These are phyloP conservation scores for Alternaria ethzedia DNA, from an alignment of 2,329 filamentous ascomycete species.

Conservation along the genomic window DNA sequence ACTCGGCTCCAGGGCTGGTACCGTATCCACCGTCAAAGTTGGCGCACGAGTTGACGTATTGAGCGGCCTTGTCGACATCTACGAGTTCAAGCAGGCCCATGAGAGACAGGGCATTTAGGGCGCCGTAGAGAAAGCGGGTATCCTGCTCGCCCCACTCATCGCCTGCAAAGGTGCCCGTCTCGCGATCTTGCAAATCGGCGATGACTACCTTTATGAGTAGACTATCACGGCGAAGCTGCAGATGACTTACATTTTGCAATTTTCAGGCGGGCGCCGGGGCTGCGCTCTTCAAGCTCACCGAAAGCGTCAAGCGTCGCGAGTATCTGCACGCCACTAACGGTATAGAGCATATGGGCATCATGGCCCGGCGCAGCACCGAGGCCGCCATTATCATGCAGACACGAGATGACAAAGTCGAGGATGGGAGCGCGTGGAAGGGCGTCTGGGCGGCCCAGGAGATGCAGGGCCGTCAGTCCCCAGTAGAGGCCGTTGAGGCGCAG, in stretches of 20 bases:
- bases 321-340: slow-evolving; percentile 93
- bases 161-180: slow-evolving; percentile 87
- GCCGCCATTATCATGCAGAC: slow-evolving; percentile 84
- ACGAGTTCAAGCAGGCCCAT: slow-evolving; percentile 75
- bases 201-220: slow-evolving; percentile 65
- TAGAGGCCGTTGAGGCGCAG: slow-evolving; percentile 94
- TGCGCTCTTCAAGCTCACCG: slow-evolving; percentile 76
- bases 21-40: slow-evolving; percentile 97
- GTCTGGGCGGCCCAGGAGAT: slow-evolving; percentile 81
- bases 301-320: slow-evolving; percentile 85
- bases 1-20: slow-evolving; percentile 86
- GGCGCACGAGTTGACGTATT: slow-evolving; percentile 79
- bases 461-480: slow-evolving; percentile 90
- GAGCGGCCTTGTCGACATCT: slow-evolving; percentile 79
- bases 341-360: slow-evolving; percentile 95
- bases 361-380: slow-evolving; percentile 94
- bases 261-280: slow-evolving; percentile 70
- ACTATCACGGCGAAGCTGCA: neutral
- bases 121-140: slow-evolving; percentile 91
- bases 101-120: slow-evolving; percentile 87
- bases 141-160: slow-evolving; percentile 98
- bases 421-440: slow-evolving; percentile 81
- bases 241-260: slow-evolving; percentile 77
- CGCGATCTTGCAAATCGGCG: slow-evolving; percentile 77
- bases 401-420: slow-evolving; percentile 94